Conservation (phyloP, 768 basidiomycete genomes). For the Rhodotorula graminis region DNA sequence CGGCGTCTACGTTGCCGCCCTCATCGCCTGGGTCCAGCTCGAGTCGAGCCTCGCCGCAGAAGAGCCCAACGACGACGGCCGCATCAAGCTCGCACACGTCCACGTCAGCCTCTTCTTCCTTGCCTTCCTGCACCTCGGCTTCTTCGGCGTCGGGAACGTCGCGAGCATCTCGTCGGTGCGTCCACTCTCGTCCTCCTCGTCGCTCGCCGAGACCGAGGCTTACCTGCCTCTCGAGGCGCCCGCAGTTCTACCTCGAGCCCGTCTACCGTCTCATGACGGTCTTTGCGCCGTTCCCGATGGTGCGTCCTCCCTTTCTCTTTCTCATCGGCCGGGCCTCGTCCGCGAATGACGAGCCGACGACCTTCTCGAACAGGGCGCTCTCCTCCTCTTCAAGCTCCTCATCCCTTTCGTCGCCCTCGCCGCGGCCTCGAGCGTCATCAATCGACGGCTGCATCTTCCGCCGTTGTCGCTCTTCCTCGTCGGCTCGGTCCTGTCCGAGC, state of each 20-base stretch:
- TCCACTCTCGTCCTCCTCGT: too few relatives aligned
- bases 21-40: constrained; percentile 64
- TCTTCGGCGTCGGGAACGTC: constrained; percentile 69
- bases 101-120: constrained; percentile 74
- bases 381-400: constrained; percentile 70
- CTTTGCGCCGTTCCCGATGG: constrained; percentile 80
- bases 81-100: constrained; percentile 55
- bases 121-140: constrained; percentile 79
- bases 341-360: too few relatives aligned
- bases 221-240: not conserved
- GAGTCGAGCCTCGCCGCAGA: constrained; percentile 48
- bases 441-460: constrained; percentile 62
- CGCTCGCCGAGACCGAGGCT: not conserved
- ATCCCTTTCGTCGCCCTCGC: constrained; percentile 74
- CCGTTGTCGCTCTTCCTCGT: constrained; percentile 76
- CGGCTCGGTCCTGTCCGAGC: constrained; percentile 67
- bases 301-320: constrained; percentile 21
- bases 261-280: constrained; percentile 81
- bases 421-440: constrained; percentile 63
- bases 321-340: not conserved
- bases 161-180: constrained; percentile 67
- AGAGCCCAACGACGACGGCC: not conserved
- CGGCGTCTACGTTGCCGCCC: constrained; percentile 59
- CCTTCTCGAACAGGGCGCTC: constrained; percentile 14
- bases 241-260: constrained; percentile 79